Conservation (phyloP, 768 basidiomycete genomes). For the Dentipellis sp. region DNA sequence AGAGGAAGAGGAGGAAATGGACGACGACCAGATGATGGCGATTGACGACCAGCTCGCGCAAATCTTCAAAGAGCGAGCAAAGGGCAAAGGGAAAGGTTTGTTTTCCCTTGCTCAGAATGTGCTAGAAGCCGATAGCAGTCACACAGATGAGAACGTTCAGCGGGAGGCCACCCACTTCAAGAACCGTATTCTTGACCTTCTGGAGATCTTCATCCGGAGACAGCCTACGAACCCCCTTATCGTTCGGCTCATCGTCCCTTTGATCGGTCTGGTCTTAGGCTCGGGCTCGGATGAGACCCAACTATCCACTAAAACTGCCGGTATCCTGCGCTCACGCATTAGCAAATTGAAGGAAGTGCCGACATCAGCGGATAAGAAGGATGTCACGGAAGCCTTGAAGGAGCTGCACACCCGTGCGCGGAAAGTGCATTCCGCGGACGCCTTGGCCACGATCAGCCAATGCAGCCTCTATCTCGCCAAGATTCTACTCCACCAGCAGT, state of each 20-base stretch:
- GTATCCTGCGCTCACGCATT: conserved; percentile 66
- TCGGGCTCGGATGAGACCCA: conserved; percentile 64
- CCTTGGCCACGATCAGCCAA: conserved; percentile 54
- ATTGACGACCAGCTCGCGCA: conserved; percentile 88
- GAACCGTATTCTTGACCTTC: conserved; percentile 89
- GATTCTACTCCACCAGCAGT: conserved; percentile 30
- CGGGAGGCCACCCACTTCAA: conserved; percentile 94
- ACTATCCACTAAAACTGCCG: conserved; percentile 79
- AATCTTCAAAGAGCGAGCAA: conserved; percentile 68
- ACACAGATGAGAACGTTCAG: conserved; percentile 57
- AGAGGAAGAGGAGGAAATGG: conserved; percentile 75
- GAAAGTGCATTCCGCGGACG: conserved; percentile 51
- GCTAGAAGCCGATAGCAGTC: background rate
- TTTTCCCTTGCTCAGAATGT: background rate
- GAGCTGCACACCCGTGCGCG: conserved; percentile 68
- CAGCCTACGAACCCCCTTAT: conserved; percentile 66
- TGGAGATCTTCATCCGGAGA: conserved; percentile 75
- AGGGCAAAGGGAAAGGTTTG: conserved; percentile 61
- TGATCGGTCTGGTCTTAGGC: conserved; percentile 60
- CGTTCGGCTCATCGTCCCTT: conserved; percentile 59
- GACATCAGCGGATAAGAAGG: conserved; percentile 32
- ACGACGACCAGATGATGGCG: conserved; percentile 98
- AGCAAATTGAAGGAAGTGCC: conserved; percentile 67
- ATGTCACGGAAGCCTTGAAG: conserved; percentile 37
- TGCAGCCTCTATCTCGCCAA: conserved; percentile 65